Evolutionary conservation across 345 rosid genomes (phyloP), one percentile per base, ranked within the genome.

Genomic region (Eutrema japonicum): DNA sequence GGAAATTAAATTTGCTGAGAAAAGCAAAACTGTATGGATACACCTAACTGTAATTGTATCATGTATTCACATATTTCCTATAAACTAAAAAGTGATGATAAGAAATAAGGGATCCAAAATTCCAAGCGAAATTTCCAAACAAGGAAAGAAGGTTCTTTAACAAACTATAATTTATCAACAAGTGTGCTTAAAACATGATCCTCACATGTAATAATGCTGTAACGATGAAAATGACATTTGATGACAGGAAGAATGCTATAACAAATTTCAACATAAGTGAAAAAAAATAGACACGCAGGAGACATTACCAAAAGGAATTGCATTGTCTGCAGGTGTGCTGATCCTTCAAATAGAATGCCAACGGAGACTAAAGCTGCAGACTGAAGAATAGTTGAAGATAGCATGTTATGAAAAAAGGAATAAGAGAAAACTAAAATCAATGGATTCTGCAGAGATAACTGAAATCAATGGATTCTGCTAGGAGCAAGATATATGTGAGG

Each of bases 321-420:
- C 96, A 92, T 92, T 53, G 92, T 89, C 77, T 79, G 89, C 6
- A 83, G 93, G 81, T 95, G 97, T 64, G 93, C 93, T 45, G 99
- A 89, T 79, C 97, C 99, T 86, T 95, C 99, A 67, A 77, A 92
- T 71, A 95, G 90, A 78, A 92, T 87, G 77, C 99, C 99, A 53
- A 90, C 80, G 26, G 97, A 92, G 83, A 95, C 83, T 66, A 95
- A 78, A 3, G 96, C 99, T 68, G 96, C 95, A 78, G 97, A 85
- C 99, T 95, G 83, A 37, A 74, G 70, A 72, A 78, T 49, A 67
- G 76, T 73, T 26, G 74, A 75, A 42, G 36, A 77, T 43, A 80
- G 67, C 27, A 55, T 41, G 56, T 77, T 71, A 50, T 51, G 41
- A 16, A 59, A 66, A 69, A 22, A 1, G 26, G 26, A 22, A 22